Evolutionary conservation across 2,329 filamentous ascomycete genomes (phyloP).

Genomic region (Juglanconis sp.): DNA sequence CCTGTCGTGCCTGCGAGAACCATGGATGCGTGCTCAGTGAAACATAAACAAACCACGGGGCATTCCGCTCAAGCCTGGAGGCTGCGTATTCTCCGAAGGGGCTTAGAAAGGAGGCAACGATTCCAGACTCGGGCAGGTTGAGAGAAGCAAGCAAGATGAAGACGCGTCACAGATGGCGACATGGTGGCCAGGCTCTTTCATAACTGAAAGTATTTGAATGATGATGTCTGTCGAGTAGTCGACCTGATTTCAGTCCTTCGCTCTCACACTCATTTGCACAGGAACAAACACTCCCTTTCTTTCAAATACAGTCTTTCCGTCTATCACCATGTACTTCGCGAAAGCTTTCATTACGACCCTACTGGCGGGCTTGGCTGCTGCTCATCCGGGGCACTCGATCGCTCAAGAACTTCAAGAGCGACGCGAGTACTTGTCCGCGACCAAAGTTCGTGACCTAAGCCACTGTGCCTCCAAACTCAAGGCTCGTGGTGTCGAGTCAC

Average conservation of each 20-base stretch:
- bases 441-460: slow-evolving; percentile 39
- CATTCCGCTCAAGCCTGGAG: background rate
- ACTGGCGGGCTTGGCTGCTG: slow-evolving; percentile 23
- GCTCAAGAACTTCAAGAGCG: slow-evolving; percentile 47
- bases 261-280: background rate
- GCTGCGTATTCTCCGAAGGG: too few relatives aligned
- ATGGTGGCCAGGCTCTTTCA: background rate
- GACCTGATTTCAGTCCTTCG: background rate
- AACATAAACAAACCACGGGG: background rate
- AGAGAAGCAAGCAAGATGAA: background rate
- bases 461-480: slow-evolving; percentile 46
- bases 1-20: background rate
- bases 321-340: slow-evolving; percentile 25
- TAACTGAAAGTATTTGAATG: background rate
- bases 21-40: background rate
- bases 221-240: background rate
- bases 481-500: slow-evolving; percentile 42
- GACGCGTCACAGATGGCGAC: background rate
- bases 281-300: background rate
- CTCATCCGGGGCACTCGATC: slow-evolving; percentile 49
- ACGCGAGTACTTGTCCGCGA: slow-evolving; percentile 39
- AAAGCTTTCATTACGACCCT: slow-evolving; percentile 21
- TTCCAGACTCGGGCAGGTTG: background rate
- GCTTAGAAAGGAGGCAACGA: background rate
- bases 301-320: background rate